Conservation (phyloP, 129 eudicot genomes). For the Pulicaria dysenterica region DNA sequence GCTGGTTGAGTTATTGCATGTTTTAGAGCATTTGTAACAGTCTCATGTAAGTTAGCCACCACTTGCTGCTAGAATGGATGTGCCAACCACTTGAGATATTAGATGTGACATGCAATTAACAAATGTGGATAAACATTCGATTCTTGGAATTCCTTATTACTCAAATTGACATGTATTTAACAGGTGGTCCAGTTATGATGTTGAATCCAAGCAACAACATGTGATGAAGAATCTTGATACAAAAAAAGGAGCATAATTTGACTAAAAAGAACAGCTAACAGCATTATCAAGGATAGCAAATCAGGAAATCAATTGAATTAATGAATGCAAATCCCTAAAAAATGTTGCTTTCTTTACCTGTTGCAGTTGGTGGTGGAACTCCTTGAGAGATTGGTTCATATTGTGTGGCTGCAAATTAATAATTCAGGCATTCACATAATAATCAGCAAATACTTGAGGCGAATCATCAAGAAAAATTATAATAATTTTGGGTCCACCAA, state of each 20-base stretch:
- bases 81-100: conserved; percentile 16
- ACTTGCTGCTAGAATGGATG: not conserved
- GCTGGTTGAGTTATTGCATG: too few relatives aligned
- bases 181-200: conserved; percentile 13
- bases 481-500: not conserved
- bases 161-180: not conserved
- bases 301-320: not conserved
- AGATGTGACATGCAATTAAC: conserved; percentile 5
- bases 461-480: not conserved
- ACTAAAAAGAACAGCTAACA: too few relatives aligned
- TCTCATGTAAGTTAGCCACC: not conserved
- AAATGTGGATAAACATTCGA: not conserved
- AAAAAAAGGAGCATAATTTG: not conserved
- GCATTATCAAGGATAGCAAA: not conserved
- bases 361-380: conserved; percentile 28
- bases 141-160: not conserved
- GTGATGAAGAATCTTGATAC: conserved; percentile 7
- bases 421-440: conserved; percentile 6
- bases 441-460: not conserved
- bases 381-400: conserved; percentile 40
- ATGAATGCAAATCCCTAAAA: not conserved
- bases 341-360: conserved; percentile 30
- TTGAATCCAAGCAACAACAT: conserved; percentile 6
- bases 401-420: conserved; percentile 43
- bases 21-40: not conserved